A percentile compares a stretch with the other conserved stretches of the same genome.
Conservation (phyloP, 805 yeast genomes). For the Millerago galiae region DNA sequence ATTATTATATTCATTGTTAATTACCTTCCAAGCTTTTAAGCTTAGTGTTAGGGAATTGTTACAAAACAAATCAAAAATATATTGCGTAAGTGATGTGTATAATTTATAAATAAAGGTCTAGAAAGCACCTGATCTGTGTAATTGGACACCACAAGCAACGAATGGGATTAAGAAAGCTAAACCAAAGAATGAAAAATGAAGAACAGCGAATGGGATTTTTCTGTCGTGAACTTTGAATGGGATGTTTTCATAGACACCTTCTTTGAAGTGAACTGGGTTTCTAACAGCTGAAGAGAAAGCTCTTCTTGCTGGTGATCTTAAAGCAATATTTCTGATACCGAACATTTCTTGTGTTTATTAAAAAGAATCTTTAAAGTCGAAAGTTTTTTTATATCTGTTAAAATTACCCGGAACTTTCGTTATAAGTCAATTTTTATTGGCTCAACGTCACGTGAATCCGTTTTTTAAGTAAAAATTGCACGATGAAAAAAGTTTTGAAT, state of each 20-base stretch:
- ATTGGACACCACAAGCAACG: constrained; percentile 70
- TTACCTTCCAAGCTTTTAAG: too few species aligned
- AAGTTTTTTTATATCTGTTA: neutral
- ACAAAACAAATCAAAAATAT: too few species aligned
- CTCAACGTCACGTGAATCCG: constrained; percentile 8
- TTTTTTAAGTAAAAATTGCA: neutral
- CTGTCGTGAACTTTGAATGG: constrained; percentile 95
- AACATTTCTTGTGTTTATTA: constrained; percentile 2
- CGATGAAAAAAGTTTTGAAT: constrained; percentile 1
- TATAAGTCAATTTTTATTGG: neutral
- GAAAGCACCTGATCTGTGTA: constrained; percentile 75
- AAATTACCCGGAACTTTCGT: neutral
- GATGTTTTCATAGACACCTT: constrained; percentile 84
- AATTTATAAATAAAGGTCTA: constrained; percentile 14
- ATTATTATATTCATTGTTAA: too few species aligned
- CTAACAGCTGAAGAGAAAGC: constrained; percentile 50
- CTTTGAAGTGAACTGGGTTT: constrained; percentile 48
- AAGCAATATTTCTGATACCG: constrained; percentile 1
- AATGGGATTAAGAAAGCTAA: constrained; percentile 73
- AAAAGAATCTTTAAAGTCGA: neutral
- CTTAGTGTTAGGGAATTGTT: too few species aligned
- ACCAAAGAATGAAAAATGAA: constrained; percentile 75
- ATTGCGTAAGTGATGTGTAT: too few species aligned
- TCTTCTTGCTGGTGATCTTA: constrained; percentile 33
- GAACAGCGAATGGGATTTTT: constrained; percentile 79